These are phyloP conservation scores for Alnus rubra DNA, from an alignment of 306 rosid species.

Conservation along the genomic window DNA sequence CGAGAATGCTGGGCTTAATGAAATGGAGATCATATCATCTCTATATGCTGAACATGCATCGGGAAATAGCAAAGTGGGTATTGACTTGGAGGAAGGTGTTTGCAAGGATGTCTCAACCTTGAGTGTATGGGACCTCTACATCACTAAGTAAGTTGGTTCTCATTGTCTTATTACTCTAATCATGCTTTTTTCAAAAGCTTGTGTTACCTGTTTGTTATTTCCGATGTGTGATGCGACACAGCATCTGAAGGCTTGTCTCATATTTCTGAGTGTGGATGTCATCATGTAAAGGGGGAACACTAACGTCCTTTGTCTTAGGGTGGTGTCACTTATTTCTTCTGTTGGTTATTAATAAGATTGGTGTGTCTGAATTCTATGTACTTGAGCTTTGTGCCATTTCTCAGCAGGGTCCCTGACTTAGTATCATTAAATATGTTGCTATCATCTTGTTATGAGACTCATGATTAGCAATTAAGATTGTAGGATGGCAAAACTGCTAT, in stretches of 20 bases:
- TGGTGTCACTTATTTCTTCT: background rate
- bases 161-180: background rate
- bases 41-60: slow-evolving; percentile 97
- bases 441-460: background rate
- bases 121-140: slow-evolving; percentile 81
- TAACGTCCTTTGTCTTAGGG: background rate
- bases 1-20: slow-evolving; percentile 94
- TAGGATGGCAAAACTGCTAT: background rate
- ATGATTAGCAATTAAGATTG: background rate
- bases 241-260: background rate
- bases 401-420: too few species aligned
- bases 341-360: background rate
- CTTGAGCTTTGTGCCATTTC: too few species aligned
- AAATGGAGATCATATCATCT: slow-evolving; percentile 96
- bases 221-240: background rate
- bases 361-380: background rate
- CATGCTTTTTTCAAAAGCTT: background rate
- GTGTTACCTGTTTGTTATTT: background rate
- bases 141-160: slow-evolving; percentile 70
- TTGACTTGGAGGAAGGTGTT: slow-evolving; percentile 76
- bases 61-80: slow-evolving; percentile 87
- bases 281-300: background rate
- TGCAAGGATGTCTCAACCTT: slow-evolving; percentile 70
- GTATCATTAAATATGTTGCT: background rate
- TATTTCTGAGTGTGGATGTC: background rate